Evolutionary conservation across 106 monocot genomes (phyloP).

Genomic region (Narthecium ossifragum): DNA sequence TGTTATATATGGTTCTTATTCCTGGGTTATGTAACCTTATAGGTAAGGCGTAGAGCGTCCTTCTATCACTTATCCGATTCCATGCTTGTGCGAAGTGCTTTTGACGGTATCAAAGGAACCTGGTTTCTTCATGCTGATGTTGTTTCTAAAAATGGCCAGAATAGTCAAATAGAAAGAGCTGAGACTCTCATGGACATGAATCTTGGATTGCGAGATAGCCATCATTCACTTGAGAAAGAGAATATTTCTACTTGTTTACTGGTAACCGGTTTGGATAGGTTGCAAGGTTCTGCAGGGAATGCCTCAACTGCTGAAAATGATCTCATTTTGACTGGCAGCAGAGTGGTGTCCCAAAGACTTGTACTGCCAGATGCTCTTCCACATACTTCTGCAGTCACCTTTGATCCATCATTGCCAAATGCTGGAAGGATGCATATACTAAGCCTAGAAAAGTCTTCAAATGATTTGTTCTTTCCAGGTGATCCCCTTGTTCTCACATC

Average conservation of each 20-base stretch:
- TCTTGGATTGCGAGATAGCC: background rate
- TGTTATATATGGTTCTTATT: background rate
- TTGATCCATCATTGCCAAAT: slow-evolving; percentile 5
- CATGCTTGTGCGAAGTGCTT: slow-evolving; percentile 31
- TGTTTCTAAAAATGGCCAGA: background rate
- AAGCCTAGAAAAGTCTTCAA: background rate
- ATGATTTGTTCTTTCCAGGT: background rate
- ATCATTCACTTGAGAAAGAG: background rate
- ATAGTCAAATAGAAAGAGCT: background rate
- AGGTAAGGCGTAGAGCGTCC: slow-evolving; percentile 26
- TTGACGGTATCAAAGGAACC: slow-evolving; percentile 22
- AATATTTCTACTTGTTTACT: background rate
- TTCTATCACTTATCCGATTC: slow-evolving; percentile 44
- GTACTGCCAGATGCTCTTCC: background rate
- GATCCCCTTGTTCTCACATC: background rate
- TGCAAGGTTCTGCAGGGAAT: background rate
- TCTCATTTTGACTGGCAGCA: background rate
- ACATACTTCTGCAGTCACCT: too few species aligned
- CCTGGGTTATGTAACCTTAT: background rate
- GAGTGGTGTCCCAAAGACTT: background rate
- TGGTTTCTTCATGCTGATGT: slow-evolving; percentile 45
- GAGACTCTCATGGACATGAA: background rate
- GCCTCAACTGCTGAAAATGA: background rate
- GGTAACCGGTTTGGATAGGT: background rate
- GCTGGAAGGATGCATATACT: background rate